Conservation (phyloP, 495 filamentous ascomycete genomes). For the Penicillium argentinense region DNA sequence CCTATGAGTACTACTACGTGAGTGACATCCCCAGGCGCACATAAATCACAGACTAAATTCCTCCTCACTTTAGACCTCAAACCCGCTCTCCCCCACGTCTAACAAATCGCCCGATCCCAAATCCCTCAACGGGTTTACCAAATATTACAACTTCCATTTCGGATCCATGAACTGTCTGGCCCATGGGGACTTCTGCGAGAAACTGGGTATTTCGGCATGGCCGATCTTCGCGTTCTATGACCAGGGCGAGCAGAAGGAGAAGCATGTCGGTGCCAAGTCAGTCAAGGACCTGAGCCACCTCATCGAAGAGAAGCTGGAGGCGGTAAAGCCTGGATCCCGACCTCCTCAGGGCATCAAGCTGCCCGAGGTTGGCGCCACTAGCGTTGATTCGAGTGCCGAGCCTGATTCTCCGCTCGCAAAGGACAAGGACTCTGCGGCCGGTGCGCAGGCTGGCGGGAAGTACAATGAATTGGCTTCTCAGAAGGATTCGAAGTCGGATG, state of each 20-base stretch:
- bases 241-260: conserved; percentile 67
- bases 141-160: conserved; percentile 89
- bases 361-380: conserved; percentile 56
- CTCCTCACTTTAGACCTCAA: conserved; percentile 59
- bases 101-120: conserved; percentile 43
- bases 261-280: conserved; percentile 57
- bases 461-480: conserved; percentile 42
- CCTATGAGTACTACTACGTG: conserved; percentile 92
- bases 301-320: conserved; percentile 76
- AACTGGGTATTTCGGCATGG: conserved; percentile 61
- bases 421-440: conserved; percentile 49
- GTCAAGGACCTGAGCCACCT: conserved; percentile 62
- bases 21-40: conserved; percentile 14
- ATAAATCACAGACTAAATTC: not conserved
- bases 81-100: conserved; percentile 53
- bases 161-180: conserved; percentile 81
- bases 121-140: conserved; percentile 61
- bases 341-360: conserved; percentile 60
- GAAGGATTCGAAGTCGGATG: conserved; percentile 30
- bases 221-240: conserved; percentile 83
- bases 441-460: conserved; percentile 45
- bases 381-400: conserved; percentile 47
- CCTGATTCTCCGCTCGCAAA: conserved; percentile 47
- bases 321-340: conserved; percentile 75
- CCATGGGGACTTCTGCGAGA: conserved; percentile 69